Percentiles rank a stretch among this genome's conserved stretches.
phyloP scores from a whole-genome alignment of 148 eudicot genomes.

The Chenopodium formosanum region DNA sequence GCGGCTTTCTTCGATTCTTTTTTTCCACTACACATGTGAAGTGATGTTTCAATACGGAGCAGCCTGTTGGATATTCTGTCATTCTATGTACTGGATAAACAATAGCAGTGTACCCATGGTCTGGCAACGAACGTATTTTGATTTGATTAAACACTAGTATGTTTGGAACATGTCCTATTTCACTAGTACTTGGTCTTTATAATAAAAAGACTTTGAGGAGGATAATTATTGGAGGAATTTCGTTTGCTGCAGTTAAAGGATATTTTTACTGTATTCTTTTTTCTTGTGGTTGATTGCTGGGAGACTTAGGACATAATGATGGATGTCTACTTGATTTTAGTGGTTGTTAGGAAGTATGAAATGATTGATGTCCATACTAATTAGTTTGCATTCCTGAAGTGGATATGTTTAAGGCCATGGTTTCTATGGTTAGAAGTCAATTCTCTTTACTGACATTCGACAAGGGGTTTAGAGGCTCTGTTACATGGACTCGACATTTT shows the following conservation, averaged over 20 bases:
- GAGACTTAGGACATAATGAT: too few relatives aligned
- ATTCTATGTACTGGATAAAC: neutral
- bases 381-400: too few relatives aligned
- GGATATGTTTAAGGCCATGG: too few relatives aligned
- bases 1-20: neutral
- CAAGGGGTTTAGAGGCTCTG: too few relatives aligned
- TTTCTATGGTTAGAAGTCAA: too few relatives aligned
- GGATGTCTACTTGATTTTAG: too few relatives aligned
- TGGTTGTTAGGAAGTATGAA: too few relatives aligned
- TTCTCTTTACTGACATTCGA: too few relatives aligned
- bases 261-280: neutral
- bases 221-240: neutral
- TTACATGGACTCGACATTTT: too few relatives aligned
- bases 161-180: neutral
- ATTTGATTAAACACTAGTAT: neutral
- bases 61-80: neutral
- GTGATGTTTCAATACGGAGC: neutral
- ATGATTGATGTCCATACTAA: too few relatives aligned
- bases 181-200: neutral
- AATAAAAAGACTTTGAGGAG: neutral
- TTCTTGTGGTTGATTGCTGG: too few relatives aligned
- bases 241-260: too few relatives aligned
- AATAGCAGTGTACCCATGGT: neutral
- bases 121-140: neutral
- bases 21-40: neutral